Evolutionary conservation across 2,329 filamentous ascomycete genomes (phyloP), one percentile per base, ranked within the genome.

Genomic region (Fusarium circinatum): DNA sequence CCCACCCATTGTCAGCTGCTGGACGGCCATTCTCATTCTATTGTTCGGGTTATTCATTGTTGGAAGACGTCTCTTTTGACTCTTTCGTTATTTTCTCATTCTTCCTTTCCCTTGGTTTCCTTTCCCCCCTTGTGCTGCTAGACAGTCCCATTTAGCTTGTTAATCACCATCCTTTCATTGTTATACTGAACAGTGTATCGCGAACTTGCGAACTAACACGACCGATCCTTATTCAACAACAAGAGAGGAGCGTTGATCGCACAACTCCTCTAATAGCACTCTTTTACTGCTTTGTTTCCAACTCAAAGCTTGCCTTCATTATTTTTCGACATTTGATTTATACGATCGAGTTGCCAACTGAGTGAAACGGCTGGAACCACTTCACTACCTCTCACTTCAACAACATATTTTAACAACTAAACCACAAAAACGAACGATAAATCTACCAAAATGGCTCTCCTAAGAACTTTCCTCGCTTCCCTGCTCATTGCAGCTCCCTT

Each of bases 161-260:
- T 75, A 76, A 76, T 78, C 76, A 78, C 73, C 57, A 62, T 77
- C 74, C 51, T 75, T 77, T 74, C 66, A 58, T 64, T 73, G 62
- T 69, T 73, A 61, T 38, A 56, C 22, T 39, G 48, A 70, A 74
- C 69, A 64, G 59, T 68, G 70, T 67, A 60, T 75, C 70, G 65
- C 59, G 57, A 69, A 55, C 65, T 68, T 64, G 51, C 51, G 54
- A 67, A 62, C 58, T 57, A 48, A 56, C 71, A 65, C 68, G 36
- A 68, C 63, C 63, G 42, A 61, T 75, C 56, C 48, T 73, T 71
- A 78, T 71, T 70, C 65, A 72, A 63, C n/a, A 56, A 65, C 68
- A 68, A 49, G 68, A 78, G 76, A 80, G 77, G 77, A 79, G 73
- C 78, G 78, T 80, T 80, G 79, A 80, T 79, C 79, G 78, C 71